phyloP scores from a whole-genome alignment of 2,329 filamentous ascomycete genomes.

The Macrophomina phaseolina region DNA sequence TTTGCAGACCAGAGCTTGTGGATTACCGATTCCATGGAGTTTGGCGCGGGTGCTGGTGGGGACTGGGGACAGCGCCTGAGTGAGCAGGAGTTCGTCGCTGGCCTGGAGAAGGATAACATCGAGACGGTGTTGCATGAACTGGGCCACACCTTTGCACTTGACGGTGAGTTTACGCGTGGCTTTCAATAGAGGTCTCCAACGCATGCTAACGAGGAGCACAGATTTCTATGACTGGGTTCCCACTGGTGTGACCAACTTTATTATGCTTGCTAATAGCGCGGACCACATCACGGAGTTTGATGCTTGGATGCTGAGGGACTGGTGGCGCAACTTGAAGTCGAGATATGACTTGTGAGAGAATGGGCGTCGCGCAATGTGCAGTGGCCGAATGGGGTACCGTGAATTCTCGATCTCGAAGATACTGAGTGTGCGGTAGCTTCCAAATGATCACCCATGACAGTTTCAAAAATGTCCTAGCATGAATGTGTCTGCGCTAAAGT shows the following conservation, averaged over 20 bases:
- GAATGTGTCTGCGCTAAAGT: too few relatives aligned
- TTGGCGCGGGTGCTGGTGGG: conserved; percentile 50
- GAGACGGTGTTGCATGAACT: conserved; percentile 54
- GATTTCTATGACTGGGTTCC: conserved; percentile 55
- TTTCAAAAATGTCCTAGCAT: too few relatives aligned
- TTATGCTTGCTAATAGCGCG: conserved; percentile 54
- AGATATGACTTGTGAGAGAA: conserved; percentile 31
- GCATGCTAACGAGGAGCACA: background rate
- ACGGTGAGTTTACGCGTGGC: background rate
- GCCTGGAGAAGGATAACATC: conserved; percentile 44
- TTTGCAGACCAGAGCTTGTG: conserved; percentile 52
- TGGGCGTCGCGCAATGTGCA: too few relatives aligned
- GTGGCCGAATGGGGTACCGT: too few relatives aligned
- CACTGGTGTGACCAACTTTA: conserved; percentile 49
- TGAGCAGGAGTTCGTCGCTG: conserved; percentile 52
- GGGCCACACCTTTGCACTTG: background rate
- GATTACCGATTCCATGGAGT: conserved; percentile 51
- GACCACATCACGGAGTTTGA: conserved; percentile 55
- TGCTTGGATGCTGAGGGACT: conserved; percentile 56
- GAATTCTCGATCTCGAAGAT: too few relatives aligned
- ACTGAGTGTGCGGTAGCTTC: too few relatives aligned
- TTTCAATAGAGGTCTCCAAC: background rate
- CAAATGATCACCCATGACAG: too few relatives aligned
- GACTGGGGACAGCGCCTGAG: conserved; percentile 56
- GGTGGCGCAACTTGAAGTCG: conserved; percentile 49